phyloP scores from a whole-genome alignment of 441 rosid genomes.

The Aleurites moluccanus region DNA sequence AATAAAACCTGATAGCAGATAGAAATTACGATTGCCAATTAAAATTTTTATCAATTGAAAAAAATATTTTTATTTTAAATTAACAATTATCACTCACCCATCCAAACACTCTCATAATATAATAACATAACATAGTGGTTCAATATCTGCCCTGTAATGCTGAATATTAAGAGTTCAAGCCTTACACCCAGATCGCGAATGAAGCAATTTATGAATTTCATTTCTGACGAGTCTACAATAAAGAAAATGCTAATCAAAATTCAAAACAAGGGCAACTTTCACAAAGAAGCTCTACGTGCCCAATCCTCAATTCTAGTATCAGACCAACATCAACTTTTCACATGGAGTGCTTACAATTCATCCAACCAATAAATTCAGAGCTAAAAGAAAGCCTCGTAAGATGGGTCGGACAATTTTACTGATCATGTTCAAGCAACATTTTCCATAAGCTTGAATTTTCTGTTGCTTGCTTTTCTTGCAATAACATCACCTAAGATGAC shows the following conservation, averaged over 20 bases:
- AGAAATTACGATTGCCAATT: too few species aligned
- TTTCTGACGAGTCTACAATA: not conserved
- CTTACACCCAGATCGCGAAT: too few species aligned
- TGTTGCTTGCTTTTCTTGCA: constrained; percentile 10
- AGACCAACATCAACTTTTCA: not conserved
- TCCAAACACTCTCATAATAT: too few species aligned
- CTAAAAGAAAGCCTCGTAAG: not conserved
- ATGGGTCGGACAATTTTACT: not conserved
- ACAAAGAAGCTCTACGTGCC: constrained; percentile 1
- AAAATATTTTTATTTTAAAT: too few species aligned
- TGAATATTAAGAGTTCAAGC: too few species aligned
- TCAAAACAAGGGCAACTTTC: not conserved
- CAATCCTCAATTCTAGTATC: constrained; percentile 1
- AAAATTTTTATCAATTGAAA: too few species aligned
- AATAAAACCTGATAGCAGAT: too few species aligned
- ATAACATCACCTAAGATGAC: not conserved
- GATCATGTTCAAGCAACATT: constrained; percentile 9
- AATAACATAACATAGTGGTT: too few species aligned
- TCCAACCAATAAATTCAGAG: not conserved
- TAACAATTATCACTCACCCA: too few species aligned
- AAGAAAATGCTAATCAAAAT: not conserved
- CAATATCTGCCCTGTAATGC: too few species aligned
- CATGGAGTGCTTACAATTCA: constrained; percentile 3
- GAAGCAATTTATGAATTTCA: not conserved
- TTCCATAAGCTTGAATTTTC: constrained; percentile 3